Percentiles rank a stretch among this genome's conserved stretches.
These are phyloP conservation scores for Chlamydomonas sphaeroides DNA, from an alignment of 139 green algal species.

Conservation along the genomic window DNA sequence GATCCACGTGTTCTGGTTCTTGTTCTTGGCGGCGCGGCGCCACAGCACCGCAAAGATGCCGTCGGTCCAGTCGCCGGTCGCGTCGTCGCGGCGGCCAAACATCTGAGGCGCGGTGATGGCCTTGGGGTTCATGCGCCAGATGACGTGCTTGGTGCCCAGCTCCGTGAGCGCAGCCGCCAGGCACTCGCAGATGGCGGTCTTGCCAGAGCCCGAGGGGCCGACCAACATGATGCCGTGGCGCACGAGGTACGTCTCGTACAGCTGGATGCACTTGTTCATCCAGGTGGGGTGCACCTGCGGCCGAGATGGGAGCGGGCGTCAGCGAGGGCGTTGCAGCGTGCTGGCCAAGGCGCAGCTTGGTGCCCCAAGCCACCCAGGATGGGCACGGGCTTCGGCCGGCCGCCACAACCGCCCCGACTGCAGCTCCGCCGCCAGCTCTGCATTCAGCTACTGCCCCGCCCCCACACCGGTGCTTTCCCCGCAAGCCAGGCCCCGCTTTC, in stretches of 20 bases:
- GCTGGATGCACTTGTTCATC: conserved; percentile 96
- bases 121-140: conserved; percentile 93
- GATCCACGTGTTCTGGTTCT: conserved; percentile 96
- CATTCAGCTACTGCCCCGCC: too few relatives aligned
- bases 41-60: conserved; percentile 95
- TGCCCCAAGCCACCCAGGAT: too few relatives aligned
- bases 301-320: neutral
- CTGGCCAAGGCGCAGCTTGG: too few relatives aligned
- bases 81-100: conserved; percentile 80
- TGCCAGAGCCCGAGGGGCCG: conserved; percentile 88
- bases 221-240: conserved; percentile 95
- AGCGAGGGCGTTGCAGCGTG: neutral
- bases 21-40: conserved; percentile 88
- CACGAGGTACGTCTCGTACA: conserved; percentile 96
- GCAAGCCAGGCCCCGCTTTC: neutral
- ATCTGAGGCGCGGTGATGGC: conserved; percentile 86
- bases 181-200: conserved; percentile 88
- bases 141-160: conserved; percentile 88
- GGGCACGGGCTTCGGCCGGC: too few relatives aligned
- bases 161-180: conserved; percentile 88
- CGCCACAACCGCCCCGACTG: too few relatives aligned
- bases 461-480: too few relatives aligned
- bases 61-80: conserved; percentile 96
- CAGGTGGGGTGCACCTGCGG: conserved; percentile 74
- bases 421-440: too few relatives aligned